Percentiles rank a stretch among this genome's conserved stretches.
Evolutionary conservation across 805 yeast species (phyloP).

Genomic region (Starmera dryadoides): DNA sequence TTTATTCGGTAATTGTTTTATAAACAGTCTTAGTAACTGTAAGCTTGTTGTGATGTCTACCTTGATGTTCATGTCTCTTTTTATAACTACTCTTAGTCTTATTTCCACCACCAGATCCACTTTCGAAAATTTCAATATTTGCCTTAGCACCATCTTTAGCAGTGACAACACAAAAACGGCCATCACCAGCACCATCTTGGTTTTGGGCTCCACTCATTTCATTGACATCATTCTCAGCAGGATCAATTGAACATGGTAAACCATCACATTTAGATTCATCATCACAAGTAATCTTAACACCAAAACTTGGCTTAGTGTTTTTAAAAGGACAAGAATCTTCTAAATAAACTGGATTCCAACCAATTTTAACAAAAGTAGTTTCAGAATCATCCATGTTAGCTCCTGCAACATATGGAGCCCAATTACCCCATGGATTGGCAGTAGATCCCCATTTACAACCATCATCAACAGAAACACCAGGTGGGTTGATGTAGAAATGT

Average conservation of each 20-base stretch:
- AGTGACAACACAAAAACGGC: constrained; percentile 78
- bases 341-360: constrained; percentile 84
- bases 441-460: constrained; percentile 83
- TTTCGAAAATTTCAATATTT: constrained; percentile 60
- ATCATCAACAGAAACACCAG: constrained; percentile 68
- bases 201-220: constrained; percentile 35
- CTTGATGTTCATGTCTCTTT: constrained; percentile 10
- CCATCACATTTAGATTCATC: constrained; percentile 65
- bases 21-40: constrained; percentile 7
- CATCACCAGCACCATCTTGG: constrained; percentile 54
- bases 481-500: constrained; percentile 78
- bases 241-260: constrained; percentile 78
- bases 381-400: constrained; percentile 69
- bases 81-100: neutral
- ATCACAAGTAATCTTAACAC: constrained; percentile 68
- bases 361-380: constrained; percentile 75
- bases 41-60: neutral
- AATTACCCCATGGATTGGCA: constrained; percentile 69
- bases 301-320: constrained; percentile 53
- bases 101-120: constrained; percentile 2
- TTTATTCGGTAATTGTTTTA: constrained; percentile 3
- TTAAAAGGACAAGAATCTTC: constrained; percentile 51
- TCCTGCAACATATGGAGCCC: constrained; percentile 94
- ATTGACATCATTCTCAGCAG: constrained; percentile 54
- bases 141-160: constrained; percentile 60